Evolutionary conservation across 163 green algal species (phyloP), one percentile per base, ranked within the genome.

Genomic region (Volvox carteri): DNA sequence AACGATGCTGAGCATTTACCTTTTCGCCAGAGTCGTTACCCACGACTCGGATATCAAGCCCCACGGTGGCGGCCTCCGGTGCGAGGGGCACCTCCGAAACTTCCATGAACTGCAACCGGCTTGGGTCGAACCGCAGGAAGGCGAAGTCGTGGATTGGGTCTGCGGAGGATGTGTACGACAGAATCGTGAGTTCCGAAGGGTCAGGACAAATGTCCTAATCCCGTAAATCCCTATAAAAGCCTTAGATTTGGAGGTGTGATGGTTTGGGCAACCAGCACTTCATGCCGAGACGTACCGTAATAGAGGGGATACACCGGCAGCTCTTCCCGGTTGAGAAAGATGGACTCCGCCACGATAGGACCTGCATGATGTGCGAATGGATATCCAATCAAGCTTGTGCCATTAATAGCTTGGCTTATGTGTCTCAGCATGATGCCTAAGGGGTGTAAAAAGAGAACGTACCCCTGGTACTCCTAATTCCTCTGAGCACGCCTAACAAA

Each of bases 71-170:
- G 18, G 79, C 90, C 41, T 98, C 92, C 0, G 96, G 97, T 33
- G 90, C 92, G 14, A 99, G 95, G 0, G 95, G 93, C 41, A 99
- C 93, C 42, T 79, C 41, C 1, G 62, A 75, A 9, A 96, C 86
- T 19, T 91, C 46, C 94, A 98, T 97, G 90, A 98, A 98, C 83
- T 97, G 95, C 39, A 98, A 88, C 62, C 93, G 93, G 35, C 65
- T 80, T 8, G 97, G 97, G 80, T 99, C 96, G 85, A 98, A 99
- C 14, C 94, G 93, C 65, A 99, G 90, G 92, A 99, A 99, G 5
- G 92, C 97, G 92, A 99, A 99, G 90, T 99, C 97, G 88, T 99
- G 97, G 28, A 99, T 94, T 18, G 97, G 97, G 86, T 99, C 97
- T 85, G 73, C 44, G 9, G 44, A 65, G 30, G 8, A 25, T 35